Evolutionary conservation across 2,329 filamentous ascomycete species (phyloP).

Genomic region (Pseudogymnoascus sp.): DNA sequence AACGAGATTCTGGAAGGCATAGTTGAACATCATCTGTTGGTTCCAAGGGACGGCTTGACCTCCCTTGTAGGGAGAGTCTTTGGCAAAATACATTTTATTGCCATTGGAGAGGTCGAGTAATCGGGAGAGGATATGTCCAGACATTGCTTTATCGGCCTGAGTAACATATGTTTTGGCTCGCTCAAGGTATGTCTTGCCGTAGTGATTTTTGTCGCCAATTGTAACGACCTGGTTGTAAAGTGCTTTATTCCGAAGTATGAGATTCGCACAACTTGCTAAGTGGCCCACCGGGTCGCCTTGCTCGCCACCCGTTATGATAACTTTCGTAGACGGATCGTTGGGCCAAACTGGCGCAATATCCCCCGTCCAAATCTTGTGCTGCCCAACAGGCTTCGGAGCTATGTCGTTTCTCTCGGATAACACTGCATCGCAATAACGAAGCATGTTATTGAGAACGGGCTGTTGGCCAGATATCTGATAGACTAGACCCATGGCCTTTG

Average conservation of each 20-base stretch:
- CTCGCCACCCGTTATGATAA: slow-evolving; percentile 13
- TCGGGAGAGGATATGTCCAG: neutral
- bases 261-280: neutral
- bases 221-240: neutral
- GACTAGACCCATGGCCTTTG: slow-evolving; percentile 19
- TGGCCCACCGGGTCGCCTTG: neutral
- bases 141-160: neutral
- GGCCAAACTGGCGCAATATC: slow-evolving; percentile 18
- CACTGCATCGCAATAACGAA: slow-evolving; percentile 21
- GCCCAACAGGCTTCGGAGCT: slow-evolving; percentile 17
- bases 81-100: slow-evolving; percentile 20
- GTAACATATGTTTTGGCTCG: neutral
- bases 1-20: slow-evolving; percentile 18
- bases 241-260: neutral
- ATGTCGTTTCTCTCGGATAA: slow-evolving; percentile 19
- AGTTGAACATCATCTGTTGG: slow-evolving; percentile 22
- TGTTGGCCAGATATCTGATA: slow-evolving; percentile 18
- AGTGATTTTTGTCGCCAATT: neutral
- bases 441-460: slow-evolving; percentile 18
- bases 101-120: slow-evolving; percentile 13
- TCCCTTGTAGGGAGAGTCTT: slow-evolving; percentile 18
- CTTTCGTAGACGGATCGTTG: slow-evolving; percentile 13
- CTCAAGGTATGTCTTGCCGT: neutral
- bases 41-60: slow-evolving; percentile 20
- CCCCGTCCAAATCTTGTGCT: slow-evolving; percentile 18